phyloP scores from a whole-genome alignment of 805 yeast species.

The Ogataea paradorogensis region DNA sequence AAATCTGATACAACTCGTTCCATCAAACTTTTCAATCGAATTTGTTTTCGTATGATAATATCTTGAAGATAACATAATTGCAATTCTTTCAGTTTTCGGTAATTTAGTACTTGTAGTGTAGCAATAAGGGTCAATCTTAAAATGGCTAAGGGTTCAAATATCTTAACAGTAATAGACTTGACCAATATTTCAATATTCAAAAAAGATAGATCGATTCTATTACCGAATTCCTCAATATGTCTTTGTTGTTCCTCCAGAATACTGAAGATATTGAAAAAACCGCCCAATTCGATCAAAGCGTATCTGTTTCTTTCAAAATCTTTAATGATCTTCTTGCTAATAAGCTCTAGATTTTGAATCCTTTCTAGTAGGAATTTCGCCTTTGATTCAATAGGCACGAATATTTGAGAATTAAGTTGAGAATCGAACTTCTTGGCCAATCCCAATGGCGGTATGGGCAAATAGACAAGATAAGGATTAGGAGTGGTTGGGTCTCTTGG shows the following conservation, averaged over 20 bases:
- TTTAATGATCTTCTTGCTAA: slow-evolving; percentile 37
- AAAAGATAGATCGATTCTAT: slow-evolving; percentile 49
- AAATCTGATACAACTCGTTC: slow-evolving; percentile 24
- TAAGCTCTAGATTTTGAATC: slow-evolving; percentile 33
- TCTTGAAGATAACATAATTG: slow-evolving; percentile 44
- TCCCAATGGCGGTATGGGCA: slow-evolving; percentile 41
- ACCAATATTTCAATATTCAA: slow-evolving; percentile 46
- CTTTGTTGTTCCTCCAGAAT: slow-evolving; percentile 38
- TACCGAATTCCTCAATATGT: slow-evolving; percentile 49
- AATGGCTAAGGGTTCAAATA: slow-evolving; percentile 53
- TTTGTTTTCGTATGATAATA: slow-evolving; percentile 39
- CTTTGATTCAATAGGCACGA: slow-evolving; percentile 27
- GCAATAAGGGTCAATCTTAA: slow-evolving; percentile 43
- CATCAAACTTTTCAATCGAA: slow-evolving; percentile 25
- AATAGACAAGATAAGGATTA: slow-evolving; percentile 48
- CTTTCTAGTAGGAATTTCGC: slow-evolving; percentile 15
- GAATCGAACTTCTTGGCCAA: slow-evolving; percentile 28
- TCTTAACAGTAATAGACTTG: slow-evolving; percentile 36
- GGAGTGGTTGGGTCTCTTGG: slow-evolving; percentile 51
- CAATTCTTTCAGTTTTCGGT: slow-evolving; percentile 50
- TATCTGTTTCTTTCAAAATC: slow-evolving; percentile 39
- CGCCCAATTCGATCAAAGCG: slow-evolving; percentile 50
- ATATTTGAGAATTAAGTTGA: slow-evolving; percentile 23
- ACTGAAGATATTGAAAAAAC: slow-evolving; percentile 54
- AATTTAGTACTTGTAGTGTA: slow-evolving; percentile 43